Evolutionary conservation across 768 basidiomycete genomes (phyloP), one percentile per base, ranked within the genome.

Genomic region (Porphyrellus cyaneotinctus): DNA sequence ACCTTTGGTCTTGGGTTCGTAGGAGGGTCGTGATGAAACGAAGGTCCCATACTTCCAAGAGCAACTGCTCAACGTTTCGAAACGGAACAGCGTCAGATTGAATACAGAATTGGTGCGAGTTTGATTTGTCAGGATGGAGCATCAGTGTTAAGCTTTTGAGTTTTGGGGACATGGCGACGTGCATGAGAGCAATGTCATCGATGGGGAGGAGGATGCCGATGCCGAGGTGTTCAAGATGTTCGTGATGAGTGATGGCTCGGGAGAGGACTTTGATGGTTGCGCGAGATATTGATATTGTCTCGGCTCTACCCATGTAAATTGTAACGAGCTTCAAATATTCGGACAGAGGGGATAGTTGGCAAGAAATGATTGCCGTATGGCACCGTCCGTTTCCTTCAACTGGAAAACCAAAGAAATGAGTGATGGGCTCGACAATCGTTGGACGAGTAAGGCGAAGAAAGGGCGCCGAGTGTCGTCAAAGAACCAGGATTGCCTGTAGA

Each of bases 21-120:
- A 53, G 24, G 11, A 58, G 38, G 37, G 12, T 31, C 9, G 42
- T 33, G 31, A 53, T 31, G 9, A 46, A 44, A 17, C 1, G 0
- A 0, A 52, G 20, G 31, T 50, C 48, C 44, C 51, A 47, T 38
- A 43, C 22, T n/a, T 53, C 33, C 43, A 58, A 20, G 2, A 4
- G 11, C 18, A 58, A 2, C 0, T 30, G 5, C 14, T 39, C 7
- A 10, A 39, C 39, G 6, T 30, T 43, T 31, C 30, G 32, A 18
- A 53, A 53, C 7, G 58, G 58, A 3, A 18, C 20, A 3, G 2
- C 6, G n/a, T 43, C 32, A 1, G 33, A 17, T 12, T 23, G 42
- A 30, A 58, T 24, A 38, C 15, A 17, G 26, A 45, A 0, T 30
- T 26, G 39, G 28, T n/a, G 23, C 23, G 35, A 5, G 6, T 15